Evolutionary conservation across 305 asterid species (phyloP).

Genomic region (Fraxinus velutina): DNA sequence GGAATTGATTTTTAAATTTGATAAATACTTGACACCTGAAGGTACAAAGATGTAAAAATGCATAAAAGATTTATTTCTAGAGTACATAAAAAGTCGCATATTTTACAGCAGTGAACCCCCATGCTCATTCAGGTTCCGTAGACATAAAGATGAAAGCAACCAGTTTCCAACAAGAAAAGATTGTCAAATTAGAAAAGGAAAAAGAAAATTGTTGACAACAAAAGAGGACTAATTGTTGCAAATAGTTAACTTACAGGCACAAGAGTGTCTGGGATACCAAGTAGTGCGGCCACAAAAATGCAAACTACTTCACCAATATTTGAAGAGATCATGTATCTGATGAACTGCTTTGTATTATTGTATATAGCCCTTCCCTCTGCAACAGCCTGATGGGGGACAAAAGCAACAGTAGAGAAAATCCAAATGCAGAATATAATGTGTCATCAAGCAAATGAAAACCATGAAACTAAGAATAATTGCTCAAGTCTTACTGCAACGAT

Average conservation of each 20-base stretch:
- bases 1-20: not conserved
- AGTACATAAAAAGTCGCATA: not conserved
- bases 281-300: constrained; percentile 94
- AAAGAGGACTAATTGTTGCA: constrained; percentile 16
- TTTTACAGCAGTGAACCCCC: constrained; percentile 5
- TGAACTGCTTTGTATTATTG: constrained; percentile 95
- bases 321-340: constrained; percentile 98
- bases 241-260: constrained; percentile 71
- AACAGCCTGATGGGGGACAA: constrained; percentile 67
- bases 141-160: constrained; percentile 1
- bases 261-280: constrained; percentile 97
- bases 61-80: not conserved
- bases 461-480: constrained; percentile 13
- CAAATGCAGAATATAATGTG: constrained; percentile 14
- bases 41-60: constrained; percentile 12
- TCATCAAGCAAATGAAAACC: constrained; percentile 20
- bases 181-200: constrained; percentile 5
- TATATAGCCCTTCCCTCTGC: constrained; percentile 99
- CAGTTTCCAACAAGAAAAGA: not conserved
- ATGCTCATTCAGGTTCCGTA: constrained; percentile 10
- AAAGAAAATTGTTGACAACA: not conserved
- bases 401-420: constrained; percentile 14
- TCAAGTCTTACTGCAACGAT: constrained; percentile 82
- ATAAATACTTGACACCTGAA: constrained; percentile 8
- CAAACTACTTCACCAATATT: constrained; percentile 99